phyloP scores from a whole-genome alignment of 306 rosid genomes.

The Fragaria iinumae region DNA sequence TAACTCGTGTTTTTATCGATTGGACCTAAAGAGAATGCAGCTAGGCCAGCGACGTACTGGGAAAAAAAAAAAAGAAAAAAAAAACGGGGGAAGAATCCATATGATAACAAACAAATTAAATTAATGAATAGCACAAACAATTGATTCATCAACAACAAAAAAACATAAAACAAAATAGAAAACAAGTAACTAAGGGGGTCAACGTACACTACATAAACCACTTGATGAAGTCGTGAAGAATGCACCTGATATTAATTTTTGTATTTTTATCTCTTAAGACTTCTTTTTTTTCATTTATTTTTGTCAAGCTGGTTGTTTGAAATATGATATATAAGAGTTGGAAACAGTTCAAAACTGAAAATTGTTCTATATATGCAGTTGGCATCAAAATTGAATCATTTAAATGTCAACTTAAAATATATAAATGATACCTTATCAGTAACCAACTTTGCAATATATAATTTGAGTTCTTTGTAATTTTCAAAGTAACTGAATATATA shows the following conservation, averaged over 20 bases:
- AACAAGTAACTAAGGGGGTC: slow-evolving; percentile 26
- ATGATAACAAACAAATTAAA: background rate
- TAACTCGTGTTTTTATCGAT: too few species aligned
- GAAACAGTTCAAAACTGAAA: background rate
- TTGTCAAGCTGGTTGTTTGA: background rate
- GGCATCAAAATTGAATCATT: background rate
- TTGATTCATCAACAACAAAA: too few species aligned
- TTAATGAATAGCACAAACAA: too few species aligned
- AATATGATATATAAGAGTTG: background rate
- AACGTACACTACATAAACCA: slow-evolving; percentile 28
- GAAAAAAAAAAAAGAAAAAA: too few species aligned
- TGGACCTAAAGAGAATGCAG: too few species aligned
- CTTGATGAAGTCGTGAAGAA: slow-evolving; percentile 18
- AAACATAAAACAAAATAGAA: background rate
- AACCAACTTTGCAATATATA: slow-evolving; percentile 14
- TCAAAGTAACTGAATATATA: background rate
- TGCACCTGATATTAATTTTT: background rate
- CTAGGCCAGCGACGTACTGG: too few species aligned
- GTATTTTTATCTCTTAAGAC: background rate
- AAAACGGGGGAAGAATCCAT: background rate
- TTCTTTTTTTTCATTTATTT: background rate
- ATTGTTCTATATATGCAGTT: background rate
- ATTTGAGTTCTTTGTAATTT: background rate
- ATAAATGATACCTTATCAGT: background rate
- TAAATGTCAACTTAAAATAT: slow-evolving; percentile 2